Base-by-base conservation (phyloP, 768 basidiomycete species). In the Daedaleopsis sinensis region DNA sequence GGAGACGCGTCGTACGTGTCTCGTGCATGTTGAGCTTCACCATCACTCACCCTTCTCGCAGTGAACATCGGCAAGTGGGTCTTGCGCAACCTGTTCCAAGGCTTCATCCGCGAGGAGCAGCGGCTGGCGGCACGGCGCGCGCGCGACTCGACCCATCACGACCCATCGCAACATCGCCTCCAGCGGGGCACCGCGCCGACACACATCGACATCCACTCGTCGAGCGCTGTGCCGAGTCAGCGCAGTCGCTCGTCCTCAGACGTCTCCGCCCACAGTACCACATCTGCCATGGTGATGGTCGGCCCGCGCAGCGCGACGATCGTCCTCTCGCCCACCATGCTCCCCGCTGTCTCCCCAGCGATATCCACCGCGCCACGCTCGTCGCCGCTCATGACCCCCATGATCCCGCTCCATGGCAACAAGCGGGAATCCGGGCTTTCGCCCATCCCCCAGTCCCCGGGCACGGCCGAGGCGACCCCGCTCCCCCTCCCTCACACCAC, bases 11-110 rank as follows among this genome's bases (percentile, higher is more conserved):
- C 69, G 96, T 94, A 67, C 71, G 90, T n/a, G n/a, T 83, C 43
- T 19, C 39, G 62, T 61, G 58, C 37, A 36, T 19, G 12, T 49
- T 57, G 16, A 48, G 36, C 49, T 54, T 16, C 32, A 5, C 9
- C 18, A 15, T 42, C 54, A 44, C 49, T 1, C 19, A 16, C 47
- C 21, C n/a, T 35, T 12, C 13, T 2, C 11, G 1, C 63, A 97
- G 95, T 96, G 65, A 96, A 96, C 72, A 79, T 96, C 49, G 95
- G 93, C 1, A 96, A 93, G 76, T 96, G 94, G 93, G 85, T 93
- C 1, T 74, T 96, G 21, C 83, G 89, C 32, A 96, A 96, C 71
- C 75, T 97, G 15, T 97, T 96, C 73, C 71, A 85, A 36, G 86
- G 84, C 3, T 94, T n/a, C n/a, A n/a, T n/a, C n/a, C n/a, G n/a